phyloP scores from a whole-genome alignment of 139 green algal species.

The Auxenochlorella pyrenoidosa region DNA sequence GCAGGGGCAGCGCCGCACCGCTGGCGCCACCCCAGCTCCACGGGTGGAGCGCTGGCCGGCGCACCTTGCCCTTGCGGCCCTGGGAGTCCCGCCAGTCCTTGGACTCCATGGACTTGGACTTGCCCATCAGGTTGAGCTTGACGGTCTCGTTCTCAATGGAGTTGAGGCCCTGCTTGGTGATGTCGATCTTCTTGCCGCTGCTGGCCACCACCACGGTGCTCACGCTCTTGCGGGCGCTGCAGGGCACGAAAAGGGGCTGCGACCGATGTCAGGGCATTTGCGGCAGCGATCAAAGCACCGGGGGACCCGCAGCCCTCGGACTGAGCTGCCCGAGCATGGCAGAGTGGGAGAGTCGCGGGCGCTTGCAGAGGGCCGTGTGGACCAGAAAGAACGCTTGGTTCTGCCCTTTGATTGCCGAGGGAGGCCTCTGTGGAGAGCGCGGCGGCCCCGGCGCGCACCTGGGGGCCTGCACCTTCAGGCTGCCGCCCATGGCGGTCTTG shows the following conservation, averaged over 20 bases:
- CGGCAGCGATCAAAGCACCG: background rate
- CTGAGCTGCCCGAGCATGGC: too few species aligned
- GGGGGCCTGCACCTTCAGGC: constrained; percentile 17
- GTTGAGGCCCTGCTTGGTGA: constrained; percentile 89
- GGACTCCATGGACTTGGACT: constrained; percentile 76
- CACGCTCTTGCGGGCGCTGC: constrained; percentile 37
- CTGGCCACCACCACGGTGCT: constrained; percentile 55
- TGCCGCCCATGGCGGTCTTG: constrained; percentile 2
- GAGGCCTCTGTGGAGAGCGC: background rate
- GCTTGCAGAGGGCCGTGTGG: background rate
- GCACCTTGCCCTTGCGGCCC: constrained; percentile 87
- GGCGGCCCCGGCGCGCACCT: background rate
- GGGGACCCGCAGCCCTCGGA: background rate
- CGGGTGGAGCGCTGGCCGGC: background rate
- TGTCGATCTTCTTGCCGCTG: constrained; percentile 86
- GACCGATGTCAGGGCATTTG: background rate
- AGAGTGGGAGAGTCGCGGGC: background rate
- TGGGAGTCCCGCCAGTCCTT: constrained; percentile 90
- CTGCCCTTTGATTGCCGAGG: background rate
- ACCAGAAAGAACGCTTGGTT: background rate
- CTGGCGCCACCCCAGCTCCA: too few species aligned
- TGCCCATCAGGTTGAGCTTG: constrained; percentile 86
- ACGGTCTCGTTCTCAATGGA: constrained; percentile 78
- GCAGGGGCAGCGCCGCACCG: too few species aligned
- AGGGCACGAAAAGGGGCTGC: background rate